Evolutionary conservation across 768 basidiomycete species (phyloP), one percentile per base, ranked within the genome.

Genomic region (Trametes gibbosa): DNA sequence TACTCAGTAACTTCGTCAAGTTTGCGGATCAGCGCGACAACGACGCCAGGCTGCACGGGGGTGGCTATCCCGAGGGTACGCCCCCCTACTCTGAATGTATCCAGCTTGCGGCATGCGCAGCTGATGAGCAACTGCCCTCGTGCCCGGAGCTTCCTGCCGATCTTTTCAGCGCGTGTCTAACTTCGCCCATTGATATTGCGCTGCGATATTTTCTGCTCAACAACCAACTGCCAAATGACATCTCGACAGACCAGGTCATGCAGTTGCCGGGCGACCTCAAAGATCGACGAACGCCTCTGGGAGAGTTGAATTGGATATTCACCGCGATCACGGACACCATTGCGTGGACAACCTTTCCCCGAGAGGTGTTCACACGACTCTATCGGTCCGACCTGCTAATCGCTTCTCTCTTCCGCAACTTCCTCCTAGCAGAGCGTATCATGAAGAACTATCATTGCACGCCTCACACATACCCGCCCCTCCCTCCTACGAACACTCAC

Each of bases 251-350:
- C 68, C 91, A 94, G 90, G 88, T 95, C 34, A 85, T 91, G 81
- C 91, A 95, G 70, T 83, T 99, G 13, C 97, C 97, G 0, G 97
- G 97, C 9, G 95, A 98, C 70, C 82, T 98, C 59, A 97, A 96
- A 74, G 97, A 99, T 69, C 84, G 97, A 19, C 84, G 95, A 24
- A 98, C 97, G 0, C 95, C 97, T 1, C 78, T 99, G 0, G 97
- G 97, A 50, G 97, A 99, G 74, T 83, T 99, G n/a, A 97, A 96
- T 70, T 99, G 97, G 97, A 98, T 98, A 63, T 98, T 98, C 75
- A 98, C 95, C 1, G 94, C 96, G 34, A 92, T 99, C 56, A 98
- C 97, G 16, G 97, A 99, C 74, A 98, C 97, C 9, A 98, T 99
- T 62, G 97, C 97, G 7, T 99, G 97, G 97, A 95, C 95, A 14